A percentile compares a stretch with the other conserved stretches of the same genome.
These are phyloP conservation scores for Diaporthe vaccinii DNA, from an alignment of 2,329 filamentous ascomycete genomes.

Conservation along the genomic window DNA sequence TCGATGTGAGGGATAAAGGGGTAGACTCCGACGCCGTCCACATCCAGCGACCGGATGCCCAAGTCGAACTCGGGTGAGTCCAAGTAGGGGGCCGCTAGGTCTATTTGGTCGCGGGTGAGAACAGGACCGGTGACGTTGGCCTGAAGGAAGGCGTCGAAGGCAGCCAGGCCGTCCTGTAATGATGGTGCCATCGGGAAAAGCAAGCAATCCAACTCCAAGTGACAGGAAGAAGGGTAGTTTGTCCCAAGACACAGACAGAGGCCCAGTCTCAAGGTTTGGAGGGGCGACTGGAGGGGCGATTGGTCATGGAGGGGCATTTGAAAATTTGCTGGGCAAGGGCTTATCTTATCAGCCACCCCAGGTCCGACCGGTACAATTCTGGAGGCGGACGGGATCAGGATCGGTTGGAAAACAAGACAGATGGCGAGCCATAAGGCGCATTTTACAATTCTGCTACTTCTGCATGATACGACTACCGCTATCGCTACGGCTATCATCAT, in stretches of 20 bases:
- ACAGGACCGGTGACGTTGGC: constrained; percentile 90
- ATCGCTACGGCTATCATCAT: constrained; percentile 3
- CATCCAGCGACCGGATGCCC: constrained; percentile 78
- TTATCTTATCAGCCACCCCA: constrained; percentile 34
- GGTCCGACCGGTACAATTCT: neutral
- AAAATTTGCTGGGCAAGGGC: constrained; percentile 30
- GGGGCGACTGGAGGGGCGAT: neutral
- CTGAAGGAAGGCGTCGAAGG: constrained; percentile 85
- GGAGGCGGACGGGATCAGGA: neutral
- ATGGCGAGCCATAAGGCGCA: neutral
- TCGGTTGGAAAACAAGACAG: neutral
- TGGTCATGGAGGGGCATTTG: constrained; percentile 22
- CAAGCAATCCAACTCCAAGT: neutral
- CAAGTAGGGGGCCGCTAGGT: constrained; percentile 35
- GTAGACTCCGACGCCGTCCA: constrained; percentile 91
- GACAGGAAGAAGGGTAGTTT: neutral
- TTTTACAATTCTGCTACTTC: constrained; percentile 6
- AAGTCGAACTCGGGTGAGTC: constrained; percentile 60
- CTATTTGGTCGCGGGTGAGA: constrained; percentile 56
- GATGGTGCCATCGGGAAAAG: constrained; percentile 34
- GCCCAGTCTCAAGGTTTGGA: neutral
- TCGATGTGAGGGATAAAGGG: constrained; percentile 86
- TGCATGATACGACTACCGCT: neutral
- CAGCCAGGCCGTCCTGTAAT: constrained; percentile 71
- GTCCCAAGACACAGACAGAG: constrained; percentile 1